These are phyloP conservation scores for Candida easanensis DNA, from an alignment of 805 yeast species.

Conservation along the genomic window DNA sequence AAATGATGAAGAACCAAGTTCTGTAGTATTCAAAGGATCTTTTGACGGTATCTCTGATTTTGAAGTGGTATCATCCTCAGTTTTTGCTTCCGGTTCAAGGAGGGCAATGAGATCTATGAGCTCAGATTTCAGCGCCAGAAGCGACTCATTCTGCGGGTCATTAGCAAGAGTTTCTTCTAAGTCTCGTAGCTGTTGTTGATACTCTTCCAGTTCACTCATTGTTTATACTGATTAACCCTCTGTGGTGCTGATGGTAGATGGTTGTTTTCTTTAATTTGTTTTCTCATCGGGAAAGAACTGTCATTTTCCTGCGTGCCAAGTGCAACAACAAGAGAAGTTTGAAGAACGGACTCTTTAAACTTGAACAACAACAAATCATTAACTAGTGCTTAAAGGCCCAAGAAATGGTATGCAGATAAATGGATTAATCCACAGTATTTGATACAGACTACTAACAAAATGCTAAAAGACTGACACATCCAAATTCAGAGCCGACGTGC, in stretches of 20 bases:
- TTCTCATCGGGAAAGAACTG: neutral
- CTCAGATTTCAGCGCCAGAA: constrained; percentile 16
- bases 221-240: neutral
- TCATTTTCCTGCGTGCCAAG: constrained; percentile 1
- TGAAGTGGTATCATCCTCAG: neutral
- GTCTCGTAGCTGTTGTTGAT: constrained; percentile 17
- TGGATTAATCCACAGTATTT: too few relatives aligned
- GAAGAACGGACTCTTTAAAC: too few relatives aligned
- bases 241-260: neutral
- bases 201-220: constrained; percentile 22
- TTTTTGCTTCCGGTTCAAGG: constrained; percentile 7
- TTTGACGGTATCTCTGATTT: neutral
- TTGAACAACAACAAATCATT: neutral
- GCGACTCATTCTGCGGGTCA: constrained; percentile 17
- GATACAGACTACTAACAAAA: neutral
- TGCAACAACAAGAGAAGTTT: too few relatives aligned
- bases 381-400: neutral
- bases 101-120: constrained; percentile 16
- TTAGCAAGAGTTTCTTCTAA: constrained; percentile 14
- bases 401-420: neutral
- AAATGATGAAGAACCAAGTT: too few relatives aligned
- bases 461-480: constrained; percentile 30
- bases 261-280: too few relatives aligned
- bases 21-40: too few relatives aligned
- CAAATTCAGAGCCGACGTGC: constrained; percentile 38